Base-by-base conservation (phyloP, 1,139 yeast genomes). In the Pichia cactophila region DNA sequence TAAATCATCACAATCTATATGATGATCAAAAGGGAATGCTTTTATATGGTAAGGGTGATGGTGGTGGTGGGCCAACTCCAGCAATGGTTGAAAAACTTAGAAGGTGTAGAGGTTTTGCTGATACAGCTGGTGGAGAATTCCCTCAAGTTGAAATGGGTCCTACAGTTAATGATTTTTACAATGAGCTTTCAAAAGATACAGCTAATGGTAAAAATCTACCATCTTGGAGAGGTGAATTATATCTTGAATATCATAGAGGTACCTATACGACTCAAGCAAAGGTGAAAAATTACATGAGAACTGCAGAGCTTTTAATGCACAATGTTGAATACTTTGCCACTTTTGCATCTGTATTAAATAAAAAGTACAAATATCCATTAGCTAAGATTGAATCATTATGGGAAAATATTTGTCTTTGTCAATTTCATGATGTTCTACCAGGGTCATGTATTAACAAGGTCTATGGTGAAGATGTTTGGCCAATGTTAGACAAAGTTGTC, bases 61-160 rank as follows among this genome's bases (percentile, higher is more conserved):
- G 98, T 58, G 98, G 98, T 54, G 97, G 97, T 56, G 98, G 98
- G 6, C 97, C 97, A 39, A 83, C 88, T 5, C 86, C 86, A 42
- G 96, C 86, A 61, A 90, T 89, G 96, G 63, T 92, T 55, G 97
- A 92, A 63, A 89, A 88, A 64, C 73, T 92, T 60, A 80, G 97
- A 64, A 80, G 97, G 59, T 84, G 92, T 64, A 77, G 97, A 61
- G 97, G 97, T 20, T 68, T 90, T 54, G 78, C 89, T 31, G 86
- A 90, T 62, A 83, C 84, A 11, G 82, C 83, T 26, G 95, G 90
- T n/a, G 78, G 79, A 46, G 74, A 80, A 54, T 69, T 83, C 47
- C 97, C 97, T 7, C 77, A 86, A 2, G 86, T 89, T 31, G 83
- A 86, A 50, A 69, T 85, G 53, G 96, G 96, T 12, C 71, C 74